Base-by-base conservation (phyloP, 768 basidiomycete species). In the Pleurotus citrinopileatus region DNA sequence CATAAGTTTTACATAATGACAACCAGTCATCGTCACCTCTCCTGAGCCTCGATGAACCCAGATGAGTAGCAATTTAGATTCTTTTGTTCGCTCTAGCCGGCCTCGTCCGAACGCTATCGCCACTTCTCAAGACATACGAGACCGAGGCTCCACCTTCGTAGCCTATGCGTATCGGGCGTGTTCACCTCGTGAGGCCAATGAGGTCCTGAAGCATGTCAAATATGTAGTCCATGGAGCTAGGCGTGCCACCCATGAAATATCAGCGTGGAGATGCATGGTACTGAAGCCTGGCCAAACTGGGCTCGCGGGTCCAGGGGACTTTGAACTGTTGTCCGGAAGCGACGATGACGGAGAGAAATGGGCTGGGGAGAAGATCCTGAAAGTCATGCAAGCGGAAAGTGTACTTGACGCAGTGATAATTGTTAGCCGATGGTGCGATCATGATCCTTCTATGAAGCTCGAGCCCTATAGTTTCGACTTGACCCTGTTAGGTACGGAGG, bases 341-440 rank as follows among this genome's bases (percentile, higher is more conserved):
- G 81, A 83, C 42, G 92, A 94, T 60, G 92, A 91, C 46, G 89
- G 84, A 3, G 92, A 93, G 68, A 79, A 79, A 59, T 87, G 82
- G 76, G 89, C 80, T 25, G 86, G 87, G 23, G 74, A 70, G 13
- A 78, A 75, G 56, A 73, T 90, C 25, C 64, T 89, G 58, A 81
- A 77, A 59, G 79, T 82, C 10, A 87, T 94, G 86, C 77, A 82
- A 61, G 70, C 73, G n/a, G 76, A 83, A 57, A 85, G 82, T 1
- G 75, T 84, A 15, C 76, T 92, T 23, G 91, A 94, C 64, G 89
- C 86, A 7, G 87, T 87, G 3, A 85, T 93, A 9, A 76, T 92
- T 56, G 87, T 92, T 34, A 86, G 81, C 67, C 81, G 91, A 54
- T 89, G 91, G 89, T 91, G 65, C 58, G 73, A 63, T 68, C 54